A percentile compares a stretch with the other conserved stretches of the same genome.
These are phyloP conservation scores for Geotrichum histeridarum DNA, from an alignment of 1,139 yeast species.

Conservation along the genomic window DNA sequence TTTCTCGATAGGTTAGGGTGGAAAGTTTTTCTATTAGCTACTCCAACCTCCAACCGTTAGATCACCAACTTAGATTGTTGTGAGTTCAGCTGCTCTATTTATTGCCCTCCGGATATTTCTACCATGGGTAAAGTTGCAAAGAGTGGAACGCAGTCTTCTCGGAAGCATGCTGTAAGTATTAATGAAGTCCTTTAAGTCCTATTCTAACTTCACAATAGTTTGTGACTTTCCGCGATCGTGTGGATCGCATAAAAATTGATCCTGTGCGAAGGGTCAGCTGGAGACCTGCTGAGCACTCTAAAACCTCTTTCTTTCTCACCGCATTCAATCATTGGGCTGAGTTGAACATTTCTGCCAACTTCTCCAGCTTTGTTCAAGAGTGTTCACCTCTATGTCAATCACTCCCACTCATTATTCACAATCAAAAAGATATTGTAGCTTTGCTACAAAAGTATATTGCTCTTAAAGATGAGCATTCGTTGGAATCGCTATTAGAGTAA, in stretches of 20 bases:
- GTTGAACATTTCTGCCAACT: constrained; percentile 69
- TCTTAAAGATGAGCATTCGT: constrained; percentile 59
- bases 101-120: background rate
- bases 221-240: constrained; percentile 73
- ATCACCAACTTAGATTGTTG: too few species aligned
- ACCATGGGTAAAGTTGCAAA: constrained; percentile 17
- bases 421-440: constrained; percentile 58
- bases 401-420: constrained; percentile 74
- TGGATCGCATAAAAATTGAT: constrained; percentile 80
- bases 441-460: constrained; percentile 48
- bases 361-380: constrained; percentile 56
- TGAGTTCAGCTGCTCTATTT: background rate
- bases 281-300: constrained; percentile 51
- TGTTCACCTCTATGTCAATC: constrained; percentile 58
- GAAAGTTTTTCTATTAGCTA: background rate
- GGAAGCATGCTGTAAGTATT: constrained; percentile 20
- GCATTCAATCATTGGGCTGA: constrained; percentile 86
- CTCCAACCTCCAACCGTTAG: background rate
- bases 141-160: constrained; percentile 20
- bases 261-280: constrained; percentile 63
- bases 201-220: constrained; percentile 34
- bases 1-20: constrained; percentile 10
- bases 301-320: constrained; percentile 71
- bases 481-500: constrained; percentile 73
- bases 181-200: background rate